Conservation (phyloP, 2,329 filamentous ascomycete genomes). For the Arthrinium phaeospermum region DNA sequence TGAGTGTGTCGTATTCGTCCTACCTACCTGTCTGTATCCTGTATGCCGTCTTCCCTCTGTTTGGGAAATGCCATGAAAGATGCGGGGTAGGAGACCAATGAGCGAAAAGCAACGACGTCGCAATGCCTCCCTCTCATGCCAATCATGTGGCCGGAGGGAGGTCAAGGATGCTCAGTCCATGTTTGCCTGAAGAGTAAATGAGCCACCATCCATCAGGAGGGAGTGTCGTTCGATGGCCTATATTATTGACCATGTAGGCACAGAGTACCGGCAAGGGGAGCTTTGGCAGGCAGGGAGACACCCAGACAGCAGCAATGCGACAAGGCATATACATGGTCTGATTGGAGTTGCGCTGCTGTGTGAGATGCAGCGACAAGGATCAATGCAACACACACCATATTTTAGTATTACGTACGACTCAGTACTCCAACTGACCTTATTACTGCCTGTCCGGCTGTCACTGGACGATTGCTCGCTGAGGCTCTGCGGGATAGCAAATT, state of each 20-base stretch:
- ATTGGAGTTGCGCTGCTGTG: neutral
- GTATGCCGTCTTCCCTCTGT: neutral
- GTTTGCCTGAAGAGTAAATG: conserved; percentile 4
- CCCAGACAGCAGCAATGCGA: neutral
- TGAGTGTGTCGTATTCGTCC: neutral
- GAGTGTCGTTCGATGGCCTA: neutral
- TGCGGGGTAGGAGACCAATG: conserved; percentile 6
- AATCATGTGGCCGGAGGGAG: neutral
- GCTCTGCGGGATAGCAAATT: conserved; percentile 13
- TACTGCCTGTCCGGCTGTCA: neutral
- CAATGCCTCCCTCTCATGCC: conserved; percentile 1
- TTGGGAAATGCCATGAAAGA: conserved; percentile 3
- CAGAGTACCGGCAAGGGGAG: neutral
- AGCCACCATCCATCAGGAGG: conserved; percentile 6
- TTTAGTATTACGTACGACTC: conserved; percentile 8
- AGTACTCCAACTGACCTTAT: neutral
- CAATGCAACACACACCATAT: neutral
- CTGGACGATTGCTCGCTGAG: conserved; percentile 12
- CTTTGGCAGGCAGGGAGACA: neutral
- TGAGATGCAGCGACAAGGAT: conserved; percentile 9
- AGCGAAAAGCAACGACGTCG: neutral
- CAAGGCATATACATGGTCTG: conserved; percentile 9
- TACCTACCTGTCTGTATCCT: neutral
- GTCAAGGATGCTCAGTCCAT: conserved; percentile 9
- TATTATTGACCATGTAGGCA: conserved; percentile 1